Percentiles rank a stretch among this genome's conserved stretches.
Conservation (phyloP, 257 asterid genomes). For the Dorcoceras hygrometricum region DNA sequence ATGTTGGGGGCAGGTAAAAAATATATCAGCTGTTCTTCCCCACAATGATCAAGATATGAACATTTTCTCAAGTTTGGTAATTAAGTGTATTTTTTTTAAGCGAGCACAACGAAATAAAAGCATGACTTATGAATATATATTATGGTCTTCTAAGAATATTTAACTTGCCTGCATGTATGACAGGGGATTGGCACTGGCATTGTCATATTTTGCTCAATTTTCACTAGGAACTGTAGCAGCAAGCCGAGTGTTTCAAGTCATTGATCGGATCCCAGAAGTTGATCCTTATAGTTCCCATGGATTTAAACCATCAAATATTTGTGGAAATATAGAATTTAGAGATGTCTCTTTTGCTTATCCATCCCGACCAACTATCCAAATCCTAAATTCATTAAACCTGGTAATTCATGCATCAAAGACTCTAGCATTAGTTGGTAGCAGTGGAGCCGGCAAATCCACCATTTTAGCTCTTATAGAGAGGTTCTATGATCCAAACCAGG, state of each 20-base stretch:
- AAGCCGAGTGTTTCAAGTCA: constrained; percentile 61
- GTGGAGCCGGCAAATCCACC: constrained; percentile 86
- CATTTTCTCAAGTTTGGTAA: not conserved
- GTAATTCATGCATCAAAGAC: constrained; percentile 64
- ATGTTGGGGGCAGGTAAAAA: constrained; percentile 72
- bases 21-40: constrained; percentile 1
- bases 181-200: constrained; percentile 79
- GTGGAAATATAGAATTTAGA: constrained; percentile 62
- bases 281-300: constrained; percentile 72
- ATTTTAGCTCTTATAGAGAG: constrained; percentile 76
- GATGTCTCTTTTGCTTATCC: constrained; percentile 67
- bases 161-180: not conserved
- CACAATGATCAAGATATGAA: not conserved
- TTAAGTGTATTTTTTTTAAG: not conserved
- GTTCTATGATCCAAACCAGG: constrained; percentile 70
- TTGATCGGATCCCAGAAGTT: constrained; percentile 63
- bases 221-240: constrained; percentile 90
- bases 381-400: constrained; percentile 57
- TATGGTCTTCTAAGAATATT: not conserved
- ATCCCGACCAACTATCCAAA: constrained; percentile 59
- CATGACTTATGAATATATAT: not conserved
- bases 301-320: constrained; percentile 42
- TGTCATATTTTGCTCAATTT: constrained; percentile 81
- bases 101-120: not conserved
- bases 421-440: constrained; percentile 65